Conservation (phyloP, 2,329 filamentous ascomycete genomes). For the Colletotrichum incanum region DNA sequence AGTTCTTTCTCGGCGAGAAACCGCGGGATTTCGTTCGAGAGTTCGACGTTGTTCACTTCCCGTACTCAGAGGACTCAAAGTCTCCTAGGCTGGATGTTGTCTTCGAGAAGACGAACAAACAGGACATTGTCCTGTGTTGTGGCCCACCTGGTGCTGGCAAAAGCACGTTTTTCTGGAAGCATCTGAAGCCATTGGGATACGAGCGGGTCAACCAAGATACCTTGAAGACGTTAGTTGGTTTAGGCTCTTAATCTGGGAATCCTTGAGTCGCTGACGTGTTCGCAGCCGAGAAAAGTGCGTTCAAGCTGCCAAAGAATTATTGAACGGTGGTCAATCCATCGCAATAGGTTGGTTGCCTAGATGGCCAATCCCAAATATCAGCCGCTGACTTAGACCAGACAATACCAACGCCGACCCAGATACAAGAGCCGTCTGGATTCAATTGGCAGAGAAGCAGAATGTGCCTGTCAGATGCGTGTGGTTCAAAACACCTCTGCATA, state of each 20-base stretch:
- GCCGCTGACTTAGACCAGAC: conserved; percentile 67
- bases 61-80: conserved; percentile 54
- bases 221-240: conserved; percentile 74
- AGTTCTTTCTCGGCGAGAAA: conserved; percentile 84
- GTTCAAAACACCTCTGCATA: conserved; percentile 79
- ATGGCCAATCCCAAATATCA: not conserved
- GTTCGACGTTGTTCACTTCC: conserved; percentile 79
- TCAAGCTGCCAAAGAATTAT: conserved; percentile 77
- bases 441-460: conserved; percentile 78
- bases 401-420: conserved; percentile 94
- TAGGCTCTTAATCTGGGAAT: too few species aligned
- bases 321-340: conserved; percentile 78
- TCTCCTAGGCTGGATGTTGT: conserved; percentile 54
- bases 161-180: conserved; percentile 88
- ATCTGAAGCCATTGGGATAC: conserved; percentile 85
- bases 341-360: conserved; percentile 77
- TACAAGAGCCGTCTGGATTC: conserved; percentile 84
- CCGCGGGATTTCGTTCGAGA: conserved; percentile 76
- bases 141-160: conserved; percentile 94
- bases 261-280: conserved; percentile 43
- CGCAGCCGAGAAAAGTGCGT: conserved; percentile 74
- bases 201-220: conserved; percentile 91
- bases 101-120: conserved; percentile 73
- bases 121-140: conserved; percentile 88
- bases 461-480: conserved; percentile 88